A percentile compares a stretch with the other conserved stretches of the same genome.
These are phyloP conservation scores for Babesia bovis DNA, from an alignment of 169 alveolate genomes.

Conservation along the genomic window DNA sequence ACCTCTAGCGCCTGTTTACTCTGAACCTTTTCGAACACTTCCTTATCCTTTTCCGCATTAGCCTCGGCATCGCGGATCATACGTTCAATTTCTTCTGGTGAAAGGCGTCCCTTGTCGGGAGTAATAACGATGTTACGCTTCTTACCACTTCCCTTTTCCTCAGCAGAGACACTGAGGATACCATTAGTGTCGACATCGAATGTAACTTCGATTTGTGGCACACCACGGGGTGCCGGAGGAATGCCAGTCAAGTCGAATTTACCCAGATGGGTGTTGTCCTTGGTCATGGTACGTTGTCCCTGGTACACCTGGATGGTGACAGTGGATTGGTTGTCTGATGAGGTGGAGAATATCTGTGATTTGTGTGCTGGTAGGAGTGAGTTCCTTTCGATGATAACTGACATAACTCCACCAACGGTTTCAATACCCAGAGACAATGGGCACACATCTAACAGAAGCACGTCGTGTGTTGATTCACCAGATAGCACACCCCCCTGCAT, in stretches of 20 bases:
- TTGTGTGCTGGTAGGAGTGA: constrained; percentile 97
- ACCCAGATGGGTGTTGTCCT: constrained; percentile 93
- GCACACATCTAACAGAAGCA: constrained; percentile 93
- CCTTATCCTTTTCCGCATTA: constrained; percentile 93
- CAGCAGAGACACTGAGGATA: constrained; percentile 93
- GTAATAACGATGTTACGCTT: constrained; percentile 91
- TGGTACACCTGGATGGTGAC: constrained; percentile 95
- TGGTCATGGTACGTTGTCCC: constrained; percentile 96
- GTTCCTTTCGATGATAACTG: constrained; percentile 92
- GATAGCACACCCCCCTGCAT: constrained; percentile 93
- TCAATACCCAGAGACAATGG: constrained; percentile 95
- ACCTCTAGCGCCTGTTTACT: constrained; percentile 91
- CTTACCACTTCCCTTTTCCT: constrained; percentile 93
- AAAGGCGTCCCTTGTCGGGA: constrained; percentile 94
- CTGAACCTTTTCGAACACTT: constrained; percentile 88
- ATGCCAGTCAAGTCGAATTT: constrained; percentile 94
- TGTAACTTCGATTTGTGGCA: constrained; percentile 94
- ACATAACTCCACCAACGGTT: constrained; percentile 96
- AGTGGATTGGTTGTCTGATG: constrained; percentile 93
- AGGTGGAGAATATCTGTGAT: constrained; percentile 95
- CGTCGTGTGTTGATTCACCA: constrained; percentile 92
- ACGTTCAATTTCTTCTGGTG: constrained; percentile 93
- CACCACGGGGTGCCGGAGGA: constrained; percentile 96
- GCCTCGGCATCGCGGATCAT: constrained; percentile 95
- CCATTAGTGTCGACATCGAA: constrained; percentile 97